Evolutionary conservation across 2,329 filamentous ascomycete genomes (phyloP), one percentile per base, ranked within the genome.

Genomic region (Chrysoporthe deuterocubensis): DNA sequence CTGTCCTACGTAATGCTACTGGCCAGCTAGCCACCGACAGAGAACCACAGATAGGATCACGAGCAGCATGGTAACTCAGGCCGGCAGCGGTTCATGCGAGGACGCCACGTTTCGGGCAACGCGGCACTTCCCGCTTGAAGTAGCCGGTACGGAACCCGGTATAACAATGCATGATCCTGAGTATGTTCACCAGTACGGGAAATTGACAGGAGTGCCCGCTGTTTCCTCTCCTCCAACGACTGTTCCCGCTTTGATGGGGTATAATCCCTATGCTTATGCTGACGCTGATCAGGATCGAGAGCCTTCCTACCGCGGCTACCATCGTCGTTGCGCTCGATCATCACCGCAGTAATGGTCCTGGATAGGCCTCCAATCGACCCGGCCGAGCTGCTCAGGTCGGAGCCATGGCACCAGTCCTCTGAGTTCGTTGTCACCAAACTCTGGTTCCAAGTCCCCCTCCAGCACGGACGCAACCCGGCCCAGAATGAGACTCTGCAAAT

Each of bases 371-470:
- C 58, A 46, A 57, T 66, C 11, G 11, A 54, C 3, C 48, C 58
- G 11, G 64, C 64, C 34, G 42, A 4, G 14, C 50, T 66, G 14
- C 18, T 66, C 11, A 16, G 44, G 2, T 46, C 44, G 7, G 40
- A 62, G 16, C 37, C 40, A 11, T 56, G 48, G 44, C 2, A 43
- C 2, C 32, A 42, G 14, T 48, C 18, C 13, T 7, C 48, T 7
- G 37, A 44, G 13, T 62, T 62, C 13, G n/a, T 54, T 18, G 14
- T 62, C n/a, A 56, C 32, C 37, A 56, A 46, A 48, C 58, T 66
- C 3, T 34, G 14, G 2, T 62, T 66, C 50, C 34, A 57, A 16
- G 58, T 62, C 5, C 32, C 58, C 26, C 50, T 66, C 21, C 37
- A 57, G n/a, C 26, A 66, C 18, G 48, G 40, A 16, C 50, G 14